Evolutionary conservation across 2,329 filamentous ascomycete genomes (phyloP), one percentile per base, ranked within the genome.

Genomic region (Neopestalotiopsis sp.): DNA sequence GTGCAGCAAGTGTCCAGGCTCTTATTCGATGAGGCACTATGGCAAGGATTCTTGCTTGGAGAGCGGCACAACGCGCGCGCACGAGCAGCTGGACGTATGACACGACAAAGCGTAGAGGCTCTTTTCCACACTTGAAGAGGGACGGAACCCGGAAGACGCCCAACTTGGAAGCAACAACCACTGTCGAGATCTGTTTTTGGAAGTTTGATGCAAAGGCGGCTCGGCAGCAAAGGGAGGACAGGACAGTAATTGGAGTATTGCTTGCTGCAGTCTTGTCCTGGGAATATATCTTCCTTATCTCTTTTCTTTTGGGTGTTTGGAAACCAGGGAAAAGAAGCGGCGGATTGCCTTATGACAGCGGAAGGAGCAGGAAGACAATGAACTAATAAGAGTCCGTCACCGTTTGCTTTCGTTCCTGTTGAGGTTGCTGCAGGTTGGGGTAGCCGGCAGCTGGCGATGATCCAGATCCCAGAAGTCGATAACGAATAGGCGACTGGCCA

Each of bases 11-110:
- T 65, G 68, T 67, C 71, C 71, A 71, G 71, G 70, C 67, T 73
- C 72, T 73, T 68, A 72, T 75, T 73, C 71, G 72, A 77, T 71
- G 69, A 72, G 56, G 62, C 68, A 71, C 45, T 52, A 70, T 49
- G 68, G 72, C 71, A 74, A 74, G 71, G 73, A 64, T 73, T 62
- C 66, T 67, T 74, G 71, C 63, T 69, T 49, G 66, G 71, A 69
- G 72, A 52, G 45, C 45, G 45, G 45, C 45, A 52, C 45, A 52
- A 52, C 45, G 17, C 45, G 45, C 45, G 45, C 45, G 45, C 45
- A 71, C 68, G 68, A 69, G 69, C 34, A 70, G 64, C 69, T 63
- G 70, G 67, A 20, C 71, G 70, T 70, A 71, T 71, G 71, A 72
- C 72, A 73, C 69, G 72, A 71, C 71, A 71, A 65, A 70, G 68